A percentile compares a stretch with the other conserved stretches of the same genome.
Conservation (phyloP, 2,329 filamentous ascomycete genomes). For the Penicillium sp. region DNA sequence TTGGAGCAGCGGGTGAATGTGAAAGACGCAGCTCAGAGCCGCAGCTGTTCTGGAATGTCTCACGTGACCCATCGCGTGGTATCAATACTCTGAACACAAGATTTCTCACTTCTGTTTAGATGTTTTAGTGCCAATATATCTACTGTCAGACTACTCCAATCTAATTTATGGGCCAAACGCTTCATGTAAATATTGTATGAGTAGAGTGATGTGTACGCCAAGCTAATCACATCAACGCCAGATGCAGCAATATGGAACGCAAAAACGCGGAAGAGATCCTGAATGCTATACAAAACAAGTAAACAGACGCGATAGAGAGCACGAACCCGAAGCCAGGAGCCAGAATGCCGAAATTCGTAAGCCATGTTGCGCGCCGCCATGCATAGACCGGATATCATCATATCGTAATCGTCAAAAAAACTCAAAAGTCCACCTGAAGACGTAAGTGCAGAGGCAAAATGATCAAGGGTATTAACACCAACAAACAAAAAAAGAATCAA, state of each 20-base stretch:
- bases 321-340: constrained; percentile 28
- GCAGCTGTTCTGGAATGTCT: constrained; percentile 14
- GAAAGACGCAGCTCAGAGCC: constrained; percentile 14
- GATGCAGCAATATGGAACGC: constrained; percentile 4
- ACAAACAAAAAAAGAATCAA: constrained; percentile 9
- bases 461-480: constrained; percentile 23
- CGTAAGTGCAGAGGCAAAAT: constrained; percentile 1
- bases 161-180: neutral
- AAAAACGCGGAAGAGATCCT: constrained; percentile 25
- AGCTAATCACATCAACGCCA: constrained; percentile 11
- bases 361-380: constrained; percentile 29
- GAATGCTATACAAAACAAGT: constrained; percentile 28
- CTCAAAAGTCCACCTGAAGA: constrained; percentile 7
- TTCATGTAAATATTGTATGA: constrained; percentile 6
- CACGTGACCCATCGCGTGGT: constrained; percentile 20
- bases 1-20: constrained; percentile 4
- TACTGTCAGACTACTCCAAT: neutral
- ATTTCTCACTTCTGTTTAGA: neutral
- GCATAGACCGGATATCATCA: constrained; percentile 30
- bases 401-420: constrained; percentile 22
- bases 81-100: constrained; percentile 3
- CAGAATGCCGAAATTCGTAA: constrained; percentile 29
- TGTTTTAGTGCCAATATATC: neutral
- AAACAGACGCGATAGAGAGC: constrained; percentile 22
- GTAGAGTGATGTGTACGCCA: constrained; percentile 17